Base-by-base conservation (phyloP, 768 basidiomycete genomes). In the Dictyophora rubrovolvata region DNA sequence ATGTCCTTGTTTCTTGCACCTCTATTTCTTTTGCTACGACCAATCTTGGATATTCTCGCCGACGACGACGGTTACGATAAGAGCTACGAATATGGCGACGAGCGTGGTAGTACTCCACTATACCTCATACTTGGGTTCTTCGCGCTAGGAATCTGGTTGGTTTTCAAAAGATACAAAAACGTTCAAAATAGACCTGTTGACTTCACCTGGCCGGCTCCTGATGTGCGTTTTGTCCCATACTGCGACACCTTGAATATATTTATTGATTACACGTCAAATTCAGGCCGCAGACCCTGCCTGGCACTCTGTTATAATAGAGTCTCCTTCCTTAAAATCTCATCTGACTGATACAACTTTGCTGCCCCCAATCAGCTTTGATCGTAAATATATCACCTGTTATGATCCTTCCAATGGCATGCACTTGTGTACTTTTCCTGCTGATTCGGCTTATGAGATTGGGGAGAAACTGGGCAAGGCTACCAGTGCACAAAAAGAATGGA, bases 331-430 rank as follows among this genome's bases (percentile, higher is more conserved):
- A 48, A 75, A 78, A 61, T 84, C 88, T 3, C 92, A 94, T 69
- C 69, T 79, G 46, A 72, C 73, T 7, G 75, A 81, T 62, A 69
- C 74, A 1, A 77, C 77, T 10, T 74, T 93, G 34, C 72, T 79
- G 37, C 83, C 85, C 2, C 67, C 75, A 1, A 66, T 77, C 48
- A 67, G 70, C 12, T 68, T 78, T 33, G 68, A 73, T 46, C 74
- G 81, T 50, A 77, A 82, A 47, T 92, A 87, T 67, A 87, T 97
- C 61, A 98, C 95, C 1, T 85, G 86, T 68, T 98, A 83, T 65
- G 95, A 97, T 70, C 95, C 95, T 14, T 84, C 93, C 3, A 94
- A 89, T 14, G 85, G 84, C 20, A 77, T 87, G 46, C 92, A 94
- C 65, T 77, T 96, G 53, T 80, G 74, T 46, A 94, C 93, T 0